Percentiles rank a stretch among this genome's conserved stretches.
phyloP scores from a whole-genome alignment of 257 asterid species.

The Primulina tabacum region DNA sequence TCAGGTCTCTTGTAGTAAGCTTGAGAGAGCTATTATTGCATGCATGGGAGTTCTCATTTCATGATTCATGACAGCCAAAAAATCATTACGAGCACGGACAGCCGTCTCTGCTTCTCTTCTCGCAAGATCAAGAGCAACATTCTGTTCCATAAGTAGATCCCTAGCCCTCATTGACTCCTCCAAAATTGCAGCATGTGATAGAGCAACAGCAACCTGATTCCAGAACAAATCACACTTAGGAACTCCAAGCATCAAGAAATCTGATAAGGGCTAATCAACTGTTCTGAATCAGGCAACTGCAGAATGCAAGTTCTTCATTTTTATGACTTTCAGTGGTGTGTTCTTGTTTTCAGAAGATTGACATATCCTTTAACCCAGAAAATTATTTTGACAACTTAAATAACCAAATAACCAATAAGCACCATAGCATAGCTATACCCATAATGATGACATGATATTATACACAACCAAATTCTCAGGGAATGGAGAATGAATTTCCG shows the following conservation, averaged over 20 bases:
- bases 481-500: no score
- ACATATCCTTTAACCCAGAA: background rate
- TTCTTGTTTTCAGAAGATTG: conserved; percentile 9
- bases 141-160: conserved; percentile 91
- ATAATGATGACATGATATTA: background rate
- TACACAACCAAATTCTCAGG: background rate
- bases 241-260: conserved; percentile 7
- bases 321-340: background rate
- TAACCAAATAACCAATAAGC: background rate
- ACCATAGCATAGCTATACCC: background rate
- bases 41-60: conserved; percentile 99
- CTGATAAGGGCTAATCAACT: background rate
- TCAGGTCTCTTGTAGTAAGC: conserved; percentile 88
- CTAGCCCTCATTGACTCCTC: conserved; percentile 99
- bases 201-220: conserved; percentile 96
- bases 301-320: conserved; percentile 10
- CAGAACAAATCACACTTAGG: conserved; percentile 16
- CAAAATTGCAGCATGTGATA: conserved; percentile 94
- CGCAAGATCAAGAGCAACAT: conserved; percentile 85
- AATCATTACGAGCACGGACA: conserved; percentile 92
- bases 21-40: conserved; percentile 87
- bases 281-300: conserved; percentile 12
- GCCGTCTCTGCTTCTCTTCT: conserved; percentile 98
- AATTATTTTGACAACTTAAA: conserved; percentile 11
- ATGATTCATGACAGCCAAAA: conserved; percentile 97